Percentiles rank a stretch among this genome's conserved stretches.
phyloP scores from a whole-genome alignment of 805 yeast genomes.

The Saccharomyces kudriavzevii region DNA sequence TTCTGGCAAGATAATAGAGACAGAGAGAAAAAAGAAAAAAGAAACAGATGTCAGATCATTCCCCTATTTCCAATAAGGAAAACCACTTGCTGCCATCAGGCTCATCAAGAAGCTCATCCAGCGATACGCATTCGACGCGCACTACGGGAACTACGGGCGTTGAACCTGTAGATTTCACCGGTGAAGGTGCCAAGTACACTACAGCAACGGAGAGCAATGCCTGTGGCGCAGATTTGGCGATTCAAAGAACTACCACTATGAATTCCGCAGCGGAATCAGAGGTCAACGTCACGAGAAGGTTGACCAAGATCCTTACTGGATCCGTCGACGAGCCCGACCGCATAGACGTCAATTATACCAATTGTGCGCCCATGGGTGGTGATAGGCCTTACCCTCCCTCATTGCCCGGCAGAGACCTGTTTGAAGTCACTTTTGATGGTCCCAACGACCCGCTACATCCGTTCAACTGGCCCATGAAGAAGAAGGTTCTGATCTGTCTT shows the following conservation, averaged over 20 bases:
- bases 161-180: constrained; percentile 10
- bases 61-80: neutral
- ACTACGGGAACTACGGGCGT: constrained; percentile 5
- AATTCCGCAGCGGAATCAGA: constrained; percentile 12
- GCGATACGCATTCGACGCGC: neutral
- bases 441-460: constrained; percentile 75
- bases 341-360: neutral
- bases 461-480: constrained; percentile 56
- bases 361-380: constrained; percentile 58
- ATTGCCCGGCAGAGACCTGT: constrained; percentile 46
- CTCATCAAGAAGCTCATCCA: constrained; percentile 3
- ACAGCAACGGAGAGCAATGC: constrained; percentile 19
- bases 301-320: constrained; percentile 12
- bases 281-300: constrained; percentile 7
- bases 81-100: constrained; percentile 2
- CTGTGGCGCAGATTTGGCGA: constrained; percentile 6
- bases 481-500: constrained; percentile 39
- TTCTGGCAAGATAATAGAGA: neutral
- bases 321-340: constrained; percentile 7
- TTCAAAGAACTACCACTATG: constrained; percentile 7
- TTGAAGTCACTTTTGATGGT: constrained; percentile 68
- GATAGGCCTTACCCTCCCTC: constrained; percentile 55
- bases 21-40: neutral
- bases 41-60: neutral
- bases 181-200: constrained; percentile 1